phyloP scores from a whole-genome alignment of 1,284 basidiomycete species.

The Ceratobasidium sp. region DNA sequence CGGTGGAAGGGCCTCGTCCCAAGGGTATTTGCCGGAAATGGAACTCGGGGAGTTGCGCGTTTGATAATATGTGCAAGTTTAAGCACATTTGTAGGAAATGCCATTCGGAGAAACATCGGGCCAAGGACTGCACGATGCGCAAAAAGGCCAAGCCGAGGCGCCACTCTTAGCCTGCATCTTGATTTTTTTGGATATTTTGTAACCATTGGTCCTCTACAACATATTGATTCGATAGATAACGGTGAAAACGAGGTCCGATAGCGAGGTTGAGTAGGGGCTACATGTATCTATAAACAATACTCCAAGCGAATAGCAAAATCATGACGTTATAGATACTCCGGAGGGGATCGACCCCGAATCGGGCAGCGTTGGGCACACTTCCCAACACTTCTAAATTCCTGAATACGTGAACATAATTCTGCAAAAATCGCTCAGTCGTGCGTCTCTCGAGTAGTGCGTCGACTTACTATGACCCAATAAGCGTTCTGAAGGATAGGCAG shows the following conservation, averaged over 20 bases:
- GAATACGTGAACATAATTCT: slow-evolving; percentile 38
- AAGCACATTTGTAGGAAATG: not conserved
- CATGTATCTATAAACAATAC: slow-evolving; percentile 5
- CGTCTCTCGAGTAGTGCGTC: not conserved
- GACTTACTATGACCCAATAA: slow-evolving; percentile 32
- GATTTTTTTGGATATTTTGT: not conserved
- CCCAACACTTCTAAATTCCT: slow-evolving; percentile 28
- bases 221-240: not conserved
- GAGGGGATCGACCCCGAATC: slow-evolving; percentile 13
- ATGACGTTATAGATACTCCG: not conserved
- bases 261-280: slow-evolving; percentile 1
- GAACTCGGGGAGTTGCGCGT: not conserved
- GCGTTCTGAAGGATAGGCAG: not conserved
- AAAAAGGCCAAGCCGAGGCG: not conserved
- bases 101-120: not conserved
- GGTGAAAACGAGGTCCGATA: not conserved
- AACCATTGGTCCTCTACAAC: not conserved
- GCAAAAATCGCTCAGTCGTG: not conserved
- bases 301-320: not conserved
- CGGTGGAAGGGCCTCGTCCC: not conserved
- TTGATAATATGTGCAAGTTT: not conserved
- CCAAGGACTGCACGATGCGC: not conserved
- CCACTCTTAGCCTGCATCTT: not conserved
- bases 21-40: not conserved
- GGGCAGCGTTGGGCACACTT: slow-evolving; percentile 8